Evolutionary conservation across 2,329 filamentous ascomycete species (phyloP).

Genomic region (Huntiella abstrusa): DNA sequence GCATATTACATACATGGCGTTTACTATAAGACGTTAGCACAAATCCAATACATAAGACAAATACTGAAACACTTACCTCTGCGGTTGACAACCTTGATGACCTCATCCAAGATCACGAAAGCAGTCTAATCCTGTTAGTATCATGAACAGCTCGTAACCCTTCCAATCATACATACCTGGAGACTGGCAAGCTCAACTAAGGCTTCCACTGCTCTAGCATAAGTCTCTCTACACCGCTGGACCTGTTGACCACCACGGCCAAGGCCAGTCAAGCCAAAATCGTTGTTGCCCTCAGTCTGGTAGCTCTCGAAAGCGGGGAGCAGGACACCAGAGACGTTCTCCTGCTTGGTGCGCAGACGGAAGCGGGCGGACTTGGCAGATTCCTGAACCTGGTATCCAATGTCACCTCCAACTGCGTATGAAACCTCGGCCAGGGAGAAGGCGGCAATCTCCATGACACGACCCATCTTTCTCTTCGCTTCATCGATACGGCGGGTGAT

Average conservation of each 20-base stretch:
- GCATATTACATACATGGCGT: constrained; percentile 53
- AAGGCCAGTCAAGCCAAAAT: constrained; percentile 87
- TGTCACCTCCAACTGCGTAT: constrained; percentile 88
- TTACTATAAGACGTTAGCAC: constrained; percentile 39
- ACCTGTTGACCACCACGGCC: constrained; percentile 97
- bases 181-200: constrained; percentile 86
- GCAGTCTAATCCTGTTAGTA: constrained; percentile 44
- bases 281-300: constrained; percentile 72
- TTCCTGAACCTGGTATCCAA: constrained; percentile 94
- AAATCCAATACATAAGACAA: not conserved
- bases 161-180: constrained; percentile 32
- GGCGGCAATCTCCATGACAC: constrained; percentile 96
- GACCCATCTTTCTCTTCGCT: constrained; percentile 97
- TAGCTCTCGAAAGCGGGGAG: constrained; percentile 88
- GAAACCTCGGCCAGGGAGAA: constrained; percentile 96
- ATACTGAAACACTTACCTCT: constrained; percentile 40
- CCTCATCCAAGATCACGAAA: constrained; percentile 93
- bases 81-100: constrained; percentile 97
- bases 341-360: constrained; percentile 82
- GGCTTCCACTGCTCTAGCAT: constrained; percentile 86
- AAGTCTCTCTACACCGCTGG: constrained; percentile 85
- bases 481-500: constrained; percentile 96
- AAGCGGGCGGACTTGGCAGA: constrained; percentile 86
- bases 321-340: constrained; percentile 95
- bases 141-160: not conserved